Evolutionary conservation across 108 stramenopile species (phyloP).

Genomic region (Epithemia pelagica): DNA sequence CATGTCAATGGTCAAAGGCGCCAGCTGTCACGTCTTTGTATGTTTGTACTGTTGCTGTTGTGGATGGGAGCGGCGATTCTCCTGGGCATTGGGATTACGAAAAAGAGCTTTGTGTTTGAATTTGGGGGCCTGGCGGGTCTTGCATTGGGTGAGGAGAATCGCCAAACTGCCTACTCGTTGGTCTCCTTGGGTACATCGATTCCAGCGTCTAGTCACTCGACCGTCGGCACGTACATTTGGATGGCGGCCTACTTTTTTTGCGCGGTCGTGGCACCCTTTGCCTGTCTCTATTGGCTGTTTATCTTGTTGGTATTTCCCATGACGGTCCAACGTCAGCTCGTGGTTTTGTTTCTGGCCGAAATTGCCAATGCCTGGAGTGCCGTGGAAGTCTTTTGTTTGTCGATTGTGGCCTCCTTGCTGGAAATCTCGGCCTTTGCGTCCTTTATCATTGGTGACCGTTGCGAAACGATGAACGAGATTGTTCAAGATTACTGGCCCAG

Average conservation of each 20-base stretch:
- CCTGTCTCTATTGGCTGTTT: slow-evolving; percentile 48
- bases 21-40: slow-evolving; percentile 13
- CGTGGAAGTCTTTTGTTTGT: slow-evolving; percentile 82
- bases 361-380: slow-evolving; percentile 86
- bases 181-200: slow-evolving; percentile 66
- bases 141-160: slow-evolving; percentile 50
- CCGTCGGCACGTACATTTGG: slow-evolving; percentile 50
- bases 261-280: slow-evolving; percentile 74
- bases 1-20: slow-evolving; percentile 8
- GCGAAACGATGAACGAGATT: slow-evolving; percentile 56
- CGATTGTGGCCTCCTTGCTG: slow-evolving; percentile 66
- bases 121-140: slow-evolving; percentile 81
- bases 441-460: slow-evolving; percentile 79
- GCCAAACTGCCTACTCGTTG: slow-evolving; percentile 47
- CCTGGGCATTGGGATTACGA: slow-evolving; percentile 26
- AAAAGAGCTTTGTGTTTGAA: slow-evolving; percentile 73
- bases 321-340: slow-evolving; percentile 44
- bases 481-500: slow-evolving; percentile 33
- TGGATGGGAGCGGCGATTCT: slow-evolving; percentile 16
- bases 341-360: slow-evolving; percentile 64
- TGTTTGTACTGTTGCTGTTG: slow-evolving; percentile 12
- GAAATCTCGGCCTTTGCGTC: slow-evolving; percentile 78
- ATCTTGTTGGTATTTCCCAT: slow-evolving; percentile 66
- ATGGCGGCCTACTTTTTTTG: slow-evolving; percentile 80
- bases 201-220: slow-evolving; percentile 53